A percentile compares a stretch with the other conserved stretches of the same genome.
phyloP scores from a whole-genome alignment of 495 filamentous ascomycete species.

The Parathielavia hyrcaniae region DNA sequence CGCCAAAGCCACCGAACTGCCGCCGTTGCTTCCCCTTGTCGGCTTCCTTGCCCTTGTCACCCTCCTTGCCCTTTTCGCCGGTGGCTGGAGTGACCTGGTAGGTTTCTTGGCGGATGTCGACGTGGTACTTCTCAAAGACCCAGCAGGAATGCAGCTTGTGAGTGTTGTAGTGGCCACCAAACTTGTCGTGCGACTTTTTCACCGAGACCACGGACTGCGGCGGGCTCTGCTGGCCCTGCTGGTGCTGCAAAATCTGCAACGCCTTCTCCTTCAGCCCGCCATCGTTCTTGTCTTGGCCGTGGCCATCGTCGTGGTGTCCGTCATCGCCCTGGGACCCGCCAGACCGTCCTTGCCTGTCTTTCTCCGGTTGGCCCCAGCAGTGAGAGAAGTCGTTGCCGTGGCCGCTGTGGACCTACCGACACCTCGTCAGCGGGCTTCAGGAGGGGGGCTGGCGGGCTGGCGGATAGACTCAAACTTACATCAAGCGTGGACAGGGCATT shows the following conservation, averaged over 20 bases:
- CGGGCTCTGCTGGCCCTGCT: not conserved
- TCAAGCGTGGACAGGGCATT: slow-evolving; percentile 1
- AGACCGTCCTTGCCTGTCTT: not conserved
- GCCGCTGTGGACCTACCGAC: slow-evolving; percentile 1
- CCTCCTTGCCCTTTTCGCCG: not conserved
- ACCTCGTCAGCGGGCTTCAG: not conserved
- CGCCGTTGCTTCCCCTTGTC: not conserved
- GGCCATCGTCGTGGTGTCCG: not conserved
- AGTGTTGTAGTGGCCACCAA: slow-evolving; percentile 8
- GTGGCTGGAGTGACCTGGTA: too few relatives aligned
- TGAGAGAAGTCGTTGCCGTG: slow-evolving; percentile 1
- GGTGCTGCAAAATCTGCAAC: not conserved
- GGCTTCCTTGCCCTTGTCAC: not conserved
- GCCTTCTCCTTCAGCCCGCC: not conserved
- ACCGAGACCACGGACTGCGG: not conserved
- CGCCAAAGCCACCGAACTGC: not conserved
- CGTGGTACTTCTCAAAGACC: slow-evolving; percentile 6
- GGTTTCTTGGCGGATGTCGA: not conserved
- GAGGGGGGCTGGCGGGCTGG: not conserved
- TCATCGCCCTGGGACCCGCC: not conserved
- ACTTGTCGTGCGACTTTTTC: not conserved
- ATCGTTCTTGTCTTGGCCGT: not conserved
- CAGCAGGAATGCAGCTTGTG: slow-evolving; percentile 8
- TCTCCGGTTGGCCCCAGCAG: not conserved
- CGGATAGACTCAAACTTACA: not conserved